Base-by-base conservation (phyloP, 495 filamentous ascomycete genomes). In the Neurospora sp. region DNA sequence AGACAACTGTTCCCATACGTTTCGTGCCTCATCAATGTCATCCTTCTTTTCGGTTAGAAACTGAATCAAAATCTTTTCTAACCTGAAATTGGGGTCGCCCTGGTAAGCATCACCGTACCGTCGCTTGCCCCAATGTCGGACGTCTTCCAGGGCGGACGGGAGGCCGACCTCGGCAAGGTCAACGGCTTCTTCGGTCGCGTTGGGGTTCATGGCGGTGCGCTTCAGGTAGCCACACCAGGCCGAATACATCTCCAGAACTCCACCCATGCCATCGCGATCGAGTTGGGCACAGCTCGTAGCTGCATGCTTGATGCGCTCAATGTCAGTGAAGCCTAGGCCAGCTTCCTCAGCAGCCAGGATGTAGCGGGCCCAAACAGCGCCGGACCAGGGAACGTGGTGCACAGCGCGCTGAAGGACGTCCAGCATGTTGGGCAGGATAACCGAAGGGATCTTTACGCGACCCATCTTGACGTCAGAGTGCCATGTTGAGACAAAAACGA, bases 161-260 rank as follows among this genome's bases (percentile, higher is more conserved):
- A 99, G 91, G 35, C 93, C 96, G 39, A 97, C 91, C 76, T 98
- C 94, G 12, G 96, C 94, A 27, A 95, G 88, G 76, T 97, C 94
- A n/a, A 91, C 85, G 70, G 95, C 92, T 75, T 97, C 94, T 74
- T 97, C 94, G n/a, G 87, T 89, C 4, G 92, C 89, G 71, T 89
- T 88, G 2, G 88, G 88, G 74, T 89, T 83, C 81, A 96, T 94
- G 5, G 95, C 95, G 18, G 84, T 84, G 39, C 95, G 90, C 71
- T 94, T 92, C 9, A 99, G 86, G 74, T 93, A 98, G 65, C 93
- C 93, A 76, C 94, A 97, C 96, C 96, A 99, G 0, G 93, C 90
- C 41, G 91, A 90, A 74, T 96, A 93, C 73, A 98, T 92, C 76
- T 96, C 94, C 45, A 98, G 82, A 3, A 97, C 89, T 74, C 94